phyloP scores from a whole-genome alignment of 2,329 filamentous ascomycete genomes.

The Blastomyces gilchristii region DNA sequence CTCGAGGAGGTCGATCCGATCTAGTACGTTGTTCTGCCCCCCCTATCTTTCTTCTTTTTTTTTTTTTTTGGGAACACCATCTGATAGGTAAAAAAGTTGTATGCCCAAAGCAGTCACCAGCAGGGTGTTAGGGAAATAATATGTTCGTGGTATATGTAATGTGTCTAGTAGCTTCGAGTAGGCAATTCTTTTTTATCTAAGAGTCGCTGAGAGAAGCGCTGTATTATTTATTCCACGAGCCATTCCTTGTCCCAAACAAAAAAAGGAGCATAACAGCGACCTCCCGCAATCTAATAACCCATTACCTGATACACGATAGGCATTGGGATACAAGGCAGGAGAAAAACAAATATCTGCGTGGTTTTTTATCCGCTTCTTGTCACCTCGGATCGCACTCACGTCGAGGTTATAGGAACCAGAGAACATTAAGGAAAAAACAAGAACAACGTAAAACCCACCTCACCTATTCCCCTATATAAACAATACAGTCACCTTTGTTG shows the following conservation, averaged over 20 bases:
- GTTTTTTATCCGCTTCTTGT: conserved; percentile 4
- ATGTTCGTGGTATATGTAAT: conserved; percentile 15
- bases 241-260: neutral
- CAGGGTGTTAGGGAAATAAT: conserved; percentile 43
- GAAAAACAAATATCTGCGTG: conserved; percentile 42
- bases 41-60: neutral
- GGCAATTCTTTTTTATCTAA: neutral
- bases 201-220: neutral
- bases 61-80: conserved; percentile 15
- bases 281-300: conserved; percentile 66
- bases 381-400: neutral
- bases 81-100: conserved; percentile 39
- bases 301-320: conserved; percentile 41
- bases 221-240: neutral
- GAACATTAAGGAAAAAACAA: neutral
- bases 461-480: neutral
- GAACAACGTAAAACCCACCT: neutral
- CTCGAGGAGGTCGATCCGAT: conserved; percentile 74
- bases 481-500: neutral
- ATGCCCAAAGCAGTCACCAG: conserved; percentile 60
- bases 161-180: neutral
- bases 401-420: conserved; percentile 5
- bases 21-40: conserved; percentile 50
- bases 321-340: conserved; percentile 62
- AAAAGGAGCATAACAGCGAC: conserved; percentile 12